phyloP scores from a whole-genome alignment of 1,139 yeast species.

The Lodderomyces theae region DNA sequence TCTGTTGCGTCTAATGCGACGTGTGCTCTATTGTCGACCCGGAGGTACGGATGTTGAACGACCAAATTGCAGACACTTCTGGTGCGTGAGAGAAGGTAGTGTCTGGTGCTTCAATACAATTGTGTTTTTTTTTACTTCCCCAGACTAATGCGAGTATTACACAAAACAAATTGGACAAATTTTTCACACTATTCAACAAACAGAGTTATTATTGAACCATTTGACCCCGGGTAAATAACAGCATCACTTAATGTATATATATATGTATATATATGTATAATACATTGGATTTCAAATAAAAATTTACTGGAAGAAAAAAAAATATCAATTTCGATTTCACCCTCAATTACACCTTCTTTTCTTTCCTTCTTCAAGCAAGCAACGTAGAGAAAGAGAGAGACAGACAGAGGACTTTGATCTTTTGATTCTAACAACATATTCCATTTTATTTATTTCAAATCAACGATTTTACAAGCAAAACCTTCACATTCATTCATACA shows the following conservation, averaged over 20 bases:
- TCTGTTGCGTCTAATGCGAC: too few relatives aligned
- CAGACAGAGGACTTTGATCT: neutral
- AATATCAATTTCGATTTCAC: neutral
- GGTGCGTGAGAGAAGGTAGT: neutral
- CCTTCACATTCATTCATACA: neutral
- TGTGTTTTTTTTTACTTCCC: neutral
- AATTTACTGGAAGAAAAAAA: too few relatives aligned
- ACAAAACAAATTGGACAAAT: neutral
- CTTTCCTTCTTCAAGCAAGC: neutral
- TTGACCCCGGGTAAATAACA: constrained; percentile 1
- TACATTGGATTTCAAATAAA: neutral
- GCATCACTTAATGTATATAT: neutral
- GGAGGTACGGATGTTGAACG: constrained; percentile 1
- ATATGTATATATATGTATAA: neutral
- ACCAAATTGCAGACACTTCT: too few relatives aligned
- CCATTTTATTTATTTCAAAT: neutral
- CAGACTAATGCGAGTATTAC: neutral
- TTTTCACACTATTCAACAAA: neutral
- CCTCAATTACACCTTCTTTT: neutral
- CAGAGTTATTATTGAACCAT: neutral
- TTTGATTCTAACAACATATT: neutral
- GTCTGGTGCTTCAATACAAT: neutral
- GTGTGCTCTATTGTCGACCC: constrained; percentile 1
- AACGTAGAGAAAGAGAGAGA: too few relatives aligned
- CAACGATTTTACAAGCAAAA: neutral